Evolutionary conservation across 345 rosid species (phyloP), one percentile per base, ranked within the genome.

Genomic region (Ceriops zippeliana): DNA sequence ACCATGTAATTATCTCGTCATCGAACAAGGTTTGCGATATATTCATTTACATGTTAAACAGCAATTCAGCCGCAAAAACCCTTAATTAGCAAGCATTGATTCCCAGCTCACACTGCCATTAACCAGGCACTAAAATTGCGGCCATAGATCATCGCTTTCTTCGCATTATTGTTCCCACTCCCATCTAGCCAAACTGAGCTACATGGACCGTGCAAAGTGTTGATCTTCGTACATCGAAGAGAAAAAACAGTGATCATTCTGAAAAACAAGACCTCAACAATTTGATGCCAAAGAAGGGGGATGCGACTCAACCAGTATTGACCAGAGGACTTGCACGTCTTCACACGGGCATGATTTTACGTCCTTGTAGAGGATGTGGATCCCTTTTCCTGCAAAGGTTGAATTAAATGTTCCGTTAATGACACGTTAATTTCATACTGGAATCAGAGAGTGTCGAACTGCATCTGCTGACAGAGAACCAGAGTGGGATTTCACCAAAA

Each of bases 281-380:
- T 70, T 62, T 6, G 63, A 38, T 46, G 63, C 46, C 30, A 54
- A 24, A 34, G 59, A 7, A 47, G 51, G 62, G 1, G 65, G 24
- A 20, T 68, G 69, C 63, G 78, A 74, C 24, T 74, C 73, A 7
- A 63, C 69, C 51, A 74, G 65, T 15, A 74, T 74, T 57, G 73
- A 74, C 78, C 78, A 69, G 1, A 74, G 31, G 21, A 74, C 53
- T 0, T 47, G 78, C 27, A 74, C 73, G 51, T 69, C 78, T 68
- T 74, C 73, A 58, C 66, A 74, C 0, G 31, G 66, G 69, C 78
- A 74, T 8, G 73, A 63, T 7, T 75, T 58, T 54, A 68, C 78
- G 58, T 69, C 73, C 54, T 75, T 63, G 62, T 75, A 64, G 42
- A 75, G 24, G 34, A 63, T 75, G 65, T 69, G 63, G 37, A 63